Base-by-base conservation (phyloP, 148 eudicot species). In the Nepenthes mirabilis region DNA sequence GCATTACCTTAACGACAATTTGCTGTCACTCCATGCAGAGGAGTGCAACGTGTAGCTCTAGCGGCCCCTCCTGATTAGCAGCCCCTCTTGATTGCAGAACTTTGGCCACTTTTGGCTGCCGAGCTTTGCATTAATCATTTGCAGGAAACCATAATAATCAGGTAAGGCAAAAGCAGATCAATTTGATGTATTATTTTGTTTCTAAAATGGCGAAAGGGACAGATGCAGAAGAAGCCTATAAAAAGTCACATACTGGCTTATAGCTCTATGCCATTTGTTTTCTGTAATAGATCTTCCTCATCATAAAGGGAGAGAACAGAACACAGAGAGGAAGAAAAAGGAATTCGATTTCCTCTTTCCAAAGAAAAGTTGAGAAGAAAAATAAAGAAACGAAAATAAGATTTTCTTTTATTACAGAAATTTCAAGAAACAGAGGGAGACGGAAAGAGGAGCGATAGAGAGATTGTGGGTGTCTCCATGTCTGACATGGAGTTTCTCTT, bases 401-500 rank as follows among this genome's bases (percentile, higher is more conserved):
- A 45, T 45, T 11, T 45, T 45, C 52, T 11, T n/a, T 5, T 49
- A 49, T 6, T 23, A 49, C 52, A 49, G n/a, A 10, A 6, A 49
- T 2, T 2, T 6, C 1, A 2, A 49, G 52, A 49, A 11, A n/a
- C 10, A 49, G 0, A 49, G 14, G 11, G n/a, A 49, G 52, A 49
- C 10, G 2, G 52, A 40, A 40, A 8, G 45, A 40, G 45, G 45
- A 8, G 8, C 6, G 8, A 8, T 40, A 8, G 45, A 8, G 45
- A 8, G 6, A 5, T 6, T 49, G n/a, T 49, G 12, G 12, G 12
- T 12, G 11, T 49, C 52, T 49, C 10, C 52, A 81, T 91, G 95
- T 81, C 84, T 79, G 87, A 83, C 76, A 75, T 83, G 49, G 85
- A 85, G 60, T 75, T 87, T 58, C 62, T 77, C 59, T 73, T 83